Conservation (phyloP, 108 stramenopile species). For the Nannochloropsis salina region DNA sequence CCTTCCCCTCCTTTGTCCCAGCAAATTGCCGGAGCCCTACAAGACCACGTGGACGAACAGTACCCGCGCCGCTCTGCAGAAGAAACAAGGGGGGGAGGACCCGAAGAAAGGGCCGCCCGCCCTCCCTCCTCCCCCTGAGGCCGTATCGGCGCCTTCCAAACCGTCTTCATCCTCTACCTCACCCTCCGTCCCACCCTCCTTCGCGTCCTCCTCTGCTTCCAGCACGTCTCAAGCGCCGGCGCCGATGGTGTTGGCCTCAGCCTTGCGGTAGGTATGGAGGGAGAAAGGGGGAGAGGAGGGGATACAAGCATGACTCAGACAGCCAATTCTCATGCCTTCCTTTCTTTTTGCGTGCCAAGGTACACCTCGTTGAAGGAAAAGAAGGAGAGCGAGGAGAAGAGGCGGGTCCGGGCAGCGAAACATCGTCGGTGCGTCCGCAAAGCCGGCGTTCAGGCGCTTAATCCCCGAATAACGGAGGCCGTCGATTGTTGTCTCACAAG, state of each 20-base stretch:
- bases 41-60: slow-evolving; percentile 88
- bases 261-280: slow-evolving; percentile 44
- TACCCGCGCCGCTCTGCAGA: slow-evolving; percentile 56
- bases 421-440: too few relatives aligned
- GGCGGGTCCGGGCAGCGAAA: neutral
- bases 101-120: neutral
- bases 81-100: neutral
- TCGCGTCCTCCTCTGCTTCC: slow-evolving; percentile 58
- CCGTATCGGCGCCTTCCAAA: too few relatives aligned
- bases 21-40: slow-evolving; percentile 46
- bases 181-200: slow-evolving; percentile 15
- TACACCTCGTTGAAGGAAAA: neutral
- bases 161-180: slow-evolving; percentile 30
- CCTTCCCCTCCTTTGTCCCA: neutral
- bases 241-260: slow-evolving; percentile 62
- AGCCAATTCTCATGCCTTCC: too few relatives aligned
- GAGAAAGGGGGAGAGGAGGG: neutral
- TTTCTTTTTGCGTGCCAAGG: too few relatives aligned
- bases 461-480: too few relatives aligned
- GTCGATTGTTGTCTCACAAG: too few relatives aligned
- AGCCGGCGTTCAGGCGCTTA: too few relatives aligned
- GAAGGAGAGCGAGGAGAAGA: neutral
- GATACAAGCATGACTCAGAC: neutral
- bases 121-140: too few relatives aligned
- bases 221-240: slow-evolving; percentile 94